phyloP scores from a whole-genome alignment of 2,329 filamentous ascomycete genomes.

The Cercospora zeina region DNA sequence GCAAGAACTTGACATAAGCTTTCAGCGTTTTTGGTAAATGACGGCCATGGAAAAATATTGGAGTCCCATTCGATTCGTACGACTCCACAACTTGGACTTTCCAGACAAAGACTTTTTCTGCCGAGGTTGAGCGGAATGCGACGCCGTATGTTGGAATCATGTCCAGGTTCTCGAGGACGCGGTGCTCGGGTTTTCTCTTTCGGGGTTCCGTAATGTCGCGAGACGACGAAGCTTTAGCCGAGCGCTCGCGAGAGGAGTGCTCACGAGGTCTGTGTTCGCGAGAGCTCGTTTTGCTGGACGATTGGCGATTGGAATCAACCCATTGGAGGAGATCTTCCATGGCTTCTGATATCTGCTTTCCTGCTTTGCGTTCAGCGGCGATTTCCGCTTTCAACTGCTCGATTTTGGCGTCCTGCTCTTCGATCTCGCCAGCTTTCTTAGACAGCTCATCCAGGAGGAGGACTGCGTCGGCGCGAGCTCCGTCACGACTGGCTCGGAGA shows the following conservation, averaged over 20 bases:
- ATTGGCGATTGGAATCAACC: slow-evolving; percentile 7
- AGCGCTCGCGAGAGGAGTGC: not conserved
- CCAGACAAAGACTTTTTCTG: slow-evolving; percentile 8
- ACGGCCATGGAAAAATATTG: slow-evolving; percentile 8
- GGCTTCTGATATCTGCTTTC: slow-evolving; percentile 11
- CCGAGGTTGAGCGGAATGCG: not conserved
- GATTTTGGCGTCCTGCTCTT: slow-evolving; percentile 6
- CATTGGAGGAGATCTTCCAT: slow-evolving; percentile 16
- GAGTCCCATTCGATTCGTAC: slow-evolving; percentile 6
- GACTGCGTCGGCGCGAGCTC: slow-evolving; percentile 8
- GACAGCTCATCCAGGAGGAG: slow-evolving; percentile 9
- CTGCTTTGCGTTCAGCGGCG: slow-evolving; percentile 4
- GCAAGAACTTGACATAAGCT: slow-evolving; percentile 14
- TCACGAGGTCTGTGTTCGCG: not conserved
- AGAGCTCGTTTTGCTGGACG: not conserved
- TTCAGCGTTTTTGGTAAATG: slow-evolving; percentile 12
- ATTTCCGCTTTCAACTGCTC: slow-evolving; percentile 6
- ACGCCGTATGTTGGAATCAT: slow-evolving; percentile 11
- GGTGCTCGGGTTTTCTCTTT: not conserved
- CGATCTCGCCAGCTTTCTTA: slow-evolving; percentile 3
- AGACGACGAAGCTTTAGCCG: not conserved
- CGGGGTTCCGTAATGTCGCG: not conserved
- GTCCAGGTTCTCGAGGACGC: slow-evolving; percentile 4
- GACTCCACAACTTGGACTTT: slow-evolving; percentile 12
- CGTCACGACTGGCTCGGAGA: slow-evolving; percentile 2